These are phyloP conservation scores for Clarireedia sp. DNA, from an alignment of 2,329 filamentous ascomycete species.

Conservation along the genomic window DNA sequence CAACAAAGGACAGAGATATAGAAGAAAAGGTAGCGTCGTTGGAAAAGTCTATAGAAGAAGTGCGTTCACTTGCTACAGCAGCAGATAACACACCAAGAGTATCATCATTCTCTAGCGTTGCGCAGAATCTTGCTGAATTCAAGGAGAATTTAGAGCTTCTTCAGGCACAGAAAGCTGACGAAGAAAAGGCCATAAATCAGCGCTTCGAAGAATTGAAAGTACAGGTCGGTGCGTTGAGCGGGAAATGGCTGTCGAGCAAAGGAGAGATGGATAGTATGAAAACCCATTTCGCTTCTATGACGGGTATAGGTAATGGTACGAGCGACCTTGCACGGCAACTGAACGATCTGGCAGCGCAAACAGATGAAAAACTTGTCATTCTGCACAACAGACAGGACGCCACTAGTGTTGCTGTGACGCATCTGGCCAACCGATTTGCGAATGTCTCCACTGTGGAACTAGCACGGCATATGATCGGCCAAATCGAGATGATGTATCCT, in stretches of 20 bases:
- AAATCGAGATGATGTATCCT: slow-evolving; percentile 4
- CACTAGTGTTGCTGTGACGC: not conserved
- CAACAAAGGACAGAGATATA: not conserved
- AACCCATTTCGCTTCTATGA: not conserved
- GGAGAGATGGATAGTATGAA: not conserved
- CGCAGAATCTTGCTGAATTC: not conserved
- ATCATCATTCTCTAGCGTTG: not conserved
- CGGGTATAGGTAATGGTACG: not conserved
- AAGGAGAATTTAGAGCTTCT: not conserved
- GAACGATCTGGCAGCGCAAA: not conserved
- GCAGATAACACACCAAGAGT: not conserved
- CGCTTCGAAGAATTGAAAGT: not conserved
- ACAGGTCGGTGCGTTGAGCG: not conserved
- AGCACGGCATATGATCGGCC: slow-evolving; percentile 2
- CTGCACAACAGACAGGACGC: not conserved
- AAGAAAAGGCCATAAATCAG: not conserved
- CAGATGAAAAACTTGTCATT: not conserved
- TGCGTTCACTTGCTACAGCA: not conserved
- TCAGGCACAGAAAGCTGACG: not conserved
- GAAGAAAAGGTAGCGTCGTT: not conserved
- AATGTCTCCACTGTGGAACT: slow-evolving; percentile 2
- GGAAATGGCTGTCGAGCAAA: not conserved
- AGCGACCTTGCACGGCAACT: not conserved
- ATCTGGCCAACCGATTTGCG: not conserved
- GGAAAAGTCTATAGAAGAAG: not conserved